Conservation (phyloP, 2,329 filamentous ascomycete species). For the Alternaria sp. region DNA sequence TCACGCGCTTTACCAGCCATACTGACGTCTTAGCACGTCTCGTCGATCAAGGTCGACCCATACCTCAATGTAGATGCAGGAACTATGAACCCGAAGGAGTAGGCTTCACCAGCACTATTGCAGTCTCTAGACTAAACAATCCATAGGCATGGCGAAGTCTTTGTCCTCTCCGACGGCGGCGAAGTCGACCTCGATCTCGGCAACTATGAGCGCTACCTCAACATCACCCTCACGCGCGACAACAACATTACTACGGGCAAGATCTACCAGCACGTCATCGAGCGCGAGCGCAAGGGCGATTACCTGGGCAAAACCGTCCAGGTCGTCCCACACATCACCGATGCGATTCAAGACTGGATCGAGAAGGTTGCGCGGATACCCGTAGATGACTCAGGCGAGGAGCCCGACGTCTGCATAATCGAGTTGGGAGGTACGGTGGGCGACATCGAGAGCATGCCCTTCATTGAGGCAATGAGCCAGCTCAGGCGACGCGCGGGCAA, state of each 20-base stretch:
- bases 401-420: constrained; percentile 92
- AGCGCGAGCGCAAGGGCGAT: constrained; percentile 73
- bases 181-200: constrained; percentile 78
- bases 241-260: constrained; percentile 99
- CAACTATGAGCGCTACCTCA: constrained; percentile 83
- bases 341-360: constrained; percentile 93
- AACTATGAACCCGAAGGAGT: constrained; percentile 73
- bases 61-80: constrained; percentile 82
- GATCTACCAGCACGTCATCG: constrained; percentile 89
- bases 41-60: constrained; percentile 74
- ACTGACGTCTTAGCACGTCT: constrained; percentile 61
- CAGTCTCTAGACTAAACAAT: constrained; percentile 20
- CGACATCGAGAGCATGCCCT: constrained; percentile 87
- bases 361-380: constrained; percentile 83
- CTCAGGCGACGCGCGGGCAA: constrained; percentile 75
- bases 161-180: constrained; percentile 84
- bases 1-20: constrained; percentile 24
- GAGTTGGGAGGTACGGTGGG: constrained; percentile 74
- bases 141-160: constrained; percentile 82
- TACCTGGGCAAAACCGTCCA: constrained; percentile 91
- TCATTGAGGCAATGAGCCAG: constrained; percentile 85
- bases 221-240: constrained; percentile 80
- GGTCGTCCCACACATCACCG: constrained; percentile 90
- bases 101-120: constrained; percentile 42
- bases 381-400: constrained; percentile 81